Conservation (phyloP, 2,329 filamentous ascomycete species). For the Botryotinia globosa region DNA sequence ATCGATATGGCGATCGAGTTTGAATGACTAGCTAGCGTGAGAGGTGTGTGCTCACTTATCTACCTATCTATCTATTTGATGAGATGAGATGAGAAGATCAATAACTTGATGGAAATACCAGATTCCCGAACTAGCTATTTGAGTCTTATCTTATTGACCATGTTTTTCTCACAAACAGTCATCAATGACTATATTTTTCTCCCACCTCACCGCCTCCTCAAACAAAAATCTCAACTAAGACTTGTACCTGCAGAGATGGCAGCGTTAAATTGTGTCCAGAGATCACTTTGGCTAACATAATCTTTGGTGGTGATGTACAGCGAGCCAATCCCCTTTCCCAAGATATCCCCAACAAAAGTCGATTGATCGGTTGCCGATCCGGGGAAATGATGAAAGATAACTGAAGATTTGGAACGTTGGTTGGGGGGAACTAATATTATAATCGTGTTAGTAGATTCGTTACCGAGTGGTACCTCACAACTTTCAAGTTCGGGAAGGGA, state of each 20-base stretch:
- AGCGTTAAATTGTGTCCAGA: not conserved
- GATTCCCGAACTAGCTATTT: not conserved
- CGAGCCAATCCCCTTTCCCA: not conserved
- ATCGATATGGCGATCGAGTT: not conserved
- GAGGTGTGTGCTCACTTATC: not conserved
- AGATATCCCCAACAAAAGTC: not conserved
- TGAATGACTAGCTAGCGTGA: not conserved
- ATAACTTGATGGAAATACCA: not conserved
- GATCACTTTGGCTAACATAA: not conserved
- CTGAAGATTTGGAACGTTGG: not conserved
- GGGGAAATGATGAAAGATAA: not conserved
- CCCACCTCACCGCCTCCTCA: not conserved
- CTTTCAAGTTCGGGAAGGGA: not conserved
- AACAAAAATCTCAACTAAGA: not conserved
- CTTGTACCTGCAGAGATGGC: not conserved
- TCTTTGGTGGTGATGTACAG: not conserved
- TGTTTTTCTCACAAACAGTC: not conserved
- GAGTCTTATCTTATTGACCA: not conserved
- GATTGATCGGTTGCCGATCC: not conserved
- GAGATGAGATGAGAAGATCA: not conserved
- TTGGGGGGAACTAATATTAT: not conserved
- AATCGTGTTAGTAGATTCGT: too few species aligned
- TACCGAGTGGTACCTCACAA: not conserved
- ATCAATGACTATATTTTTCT: not conserved
- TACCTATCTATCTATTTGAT: not conserved